Base-by-base conservation (phyloP, 306 rosid species). In the Lablab purpureus region DNA sequence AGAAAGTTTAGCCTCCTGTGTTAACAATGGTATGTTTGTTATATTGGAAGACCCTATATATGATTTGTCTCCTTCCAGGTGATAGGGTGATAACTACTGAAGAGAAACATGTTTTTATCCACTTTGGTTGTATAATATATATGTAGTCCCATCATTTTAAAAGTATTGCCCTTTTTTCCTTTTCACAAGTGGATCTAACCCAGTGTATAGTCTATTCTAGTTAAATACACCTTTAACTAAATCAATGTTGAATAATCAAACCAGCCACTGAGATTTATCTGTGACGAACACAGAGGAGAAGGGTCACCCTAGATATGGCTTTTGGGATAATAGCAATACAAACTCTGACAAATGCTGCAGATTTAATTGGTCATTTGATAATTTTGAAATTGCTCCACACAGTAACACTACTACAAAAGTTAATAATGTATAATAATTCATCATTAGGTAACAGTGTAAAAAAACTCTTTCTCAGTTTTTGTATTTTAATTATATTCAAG, bases 51-150 rank as follows among this genome's bases (percentile, higher is more conserved):
- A 23, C 18, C 60, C 75, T 58, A 43, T n/a, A n/a, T n/a, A n/a
- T 72, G 87, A 85, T 56, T 67, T 82, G 85, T 84, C 84, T 37
- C 82, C 80, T 77, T 68, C 55, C 77, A 76, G 77, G 87, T 49
- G 85, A 79, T 70, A 82, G 52, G 25, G 46, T 82, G 87, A 84
- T 63, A 82, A 71, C 73, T 46, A 76, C 85, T 54, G 45, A 25
- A 70, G 80, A 80, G 78, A 46, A 85, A 71, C 85, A 75, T 79
- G 81, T 75, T 72, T 45, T 67, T 70, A 64, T 77, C 83, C 40
- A 25, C 47, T 71, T 59, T 71, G 81, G 76, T 84, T 67, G 27
- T 59, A 74, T 80, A 27, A 74, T 67, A 70, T 80, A 78, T 73
- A 70, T 80, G 13, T 81, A 74, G 79, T 73, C 78, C 75, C 67